A percentile compares a stretch with the other conserved stretches of the same genome.
Evolutionary conservation across 495 filamentous ascomycete genomes (phyloP).

Genomic region (Xylaria intraflava): DNA sequence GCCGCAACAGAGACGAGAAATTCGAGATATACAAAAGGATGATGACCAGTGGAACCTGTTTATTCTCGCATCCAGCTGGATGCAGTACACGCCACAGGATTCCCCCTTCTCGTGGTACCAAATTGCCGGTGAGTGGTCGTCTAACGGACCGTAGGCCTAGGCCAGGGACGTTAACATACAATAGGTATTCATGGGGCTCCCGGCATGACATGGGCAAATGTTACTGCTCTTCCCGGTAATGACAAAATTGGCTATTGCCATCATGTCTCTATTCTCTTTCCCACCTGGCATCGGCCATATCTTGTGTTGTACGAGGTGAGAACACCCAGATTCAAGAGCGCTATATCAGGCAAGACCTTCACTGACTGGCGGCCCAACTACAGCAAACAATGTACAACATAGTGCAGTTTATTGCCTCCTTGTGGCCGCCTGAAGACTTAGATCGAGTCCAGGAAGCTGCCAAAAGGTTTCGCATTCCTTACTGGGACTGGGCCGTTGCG

Average conservation of each 20-base stretch:
- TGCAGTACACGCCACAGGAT: constrained; percentile 49
- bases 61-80: constrained; percentile 46
- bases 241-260: constrained; percentile 55
- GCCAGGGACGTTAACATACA: constrained; percentile 11
- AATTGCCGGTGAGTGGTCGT: constrained; percentile 42
- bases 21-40: constrained; percentile 52
- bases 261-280: constrained; percentile 59
- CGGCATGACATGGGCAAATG: constrained; percentile 50
- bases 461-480: constrained; percentile 53
- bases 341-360: background rate
- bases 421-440: constrained; percentile 43
- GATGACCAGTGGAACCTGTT: constrained; percentile 53
- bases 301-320: constrained; percentile 59
- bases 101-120: constrained; percentile 55
- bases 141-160: background rate
- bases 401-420: constrained; percentile 44
- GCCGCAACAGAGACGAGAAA: constrained; percentile 36
- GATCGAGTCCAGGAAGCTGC: constrained; percentile 47
- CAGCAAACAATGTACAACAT: constrained; percentile 53
- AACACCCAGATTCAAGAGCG: background rate
- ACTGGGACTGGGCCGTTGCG: constrained; percentile 60
- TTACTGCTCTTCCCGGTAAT: constrained; percentile 40
- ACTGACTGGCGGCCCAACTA: background rate
- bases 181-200: constrained; percentile 61
- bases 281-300: constrained; percentile 68